These are phyloP conservation scores for Curvularia hawaiiensis DNA, from an alignment of 2,329 filamentous ascomycete genomes.

Conservation along the genomic window DNA sequence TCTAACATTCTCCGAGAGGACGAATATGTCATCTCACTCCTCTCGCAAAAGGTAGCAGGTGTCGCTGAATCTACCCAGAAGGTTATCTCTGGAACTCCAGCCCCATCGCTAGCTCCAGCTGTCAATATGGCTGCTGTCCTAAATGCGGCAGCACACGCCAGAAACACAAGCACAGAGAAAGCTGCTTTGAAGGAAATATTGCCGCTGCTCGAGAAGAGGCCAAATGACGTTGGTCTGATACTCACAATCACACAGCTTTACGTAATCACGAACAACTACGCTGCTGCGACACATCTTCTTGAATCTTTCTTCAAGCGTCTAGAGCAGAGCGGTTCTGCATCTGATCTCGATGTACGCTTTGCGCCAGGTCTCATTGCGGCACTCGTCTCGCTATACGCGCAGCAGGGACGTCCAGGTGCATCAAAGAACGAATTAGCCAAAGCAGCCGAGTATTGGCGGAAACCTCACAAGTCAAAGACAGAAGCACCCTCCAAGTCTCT, in stretches of 20 bases:
- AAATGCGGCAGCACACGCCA: conserved; percentile 76
- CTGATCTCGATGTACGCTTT: conserved; percentile 73
- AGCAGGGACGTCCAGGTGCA: conserved; percentile 73
- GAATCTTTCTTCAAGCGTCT: conserved; percentile 76
- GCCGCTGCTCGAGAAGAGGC: conserved; percentile 72
- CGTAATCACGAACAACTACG: conserved; percentile 71
- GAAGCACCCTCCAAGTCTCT: conserved; percentile 60
- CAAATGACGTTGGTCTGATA: conserved; percentile 78
- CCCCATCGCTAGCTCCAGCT: conserved; percentile 54
- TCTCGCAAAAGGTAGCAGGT: conserved; percentile 70
- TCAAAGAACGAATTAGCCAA: conserved; percentile 76
- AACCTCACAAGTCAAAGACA: conserved; percentile 58
- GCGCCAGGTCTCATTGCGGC: conserved; percentile 84
- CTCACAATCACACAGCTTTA: conserved; percentile 84
- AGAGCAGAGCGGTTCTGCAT: conserved; percentile 63
- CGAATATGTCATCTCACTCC: conserved; percentile 66
- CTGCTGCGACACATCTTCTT: conserved; percentile 74
- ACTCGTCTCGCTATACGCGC: conserved; percentile 77
- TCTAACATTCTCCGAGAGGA: conserved; percentile 66
- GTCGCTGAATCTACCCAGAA: conserved; percentile 62
- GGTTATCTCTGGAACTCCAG: conserved; percentile 53
- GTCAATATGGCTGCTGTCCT: conserved; percentile 65
- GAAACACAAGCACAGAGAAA: conserved; percentile 64
- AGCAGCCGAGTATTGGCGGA: conserved; percentile 80
- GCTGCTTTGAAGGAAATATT: conserved; percentile 72